Percentiles rank a stretch among this genome's conserved stretches.
Evolutionary conservation across 2,329 filamentous ascomycete species (phyloP).

Genomic region (Beauveria sp.): DNA sequence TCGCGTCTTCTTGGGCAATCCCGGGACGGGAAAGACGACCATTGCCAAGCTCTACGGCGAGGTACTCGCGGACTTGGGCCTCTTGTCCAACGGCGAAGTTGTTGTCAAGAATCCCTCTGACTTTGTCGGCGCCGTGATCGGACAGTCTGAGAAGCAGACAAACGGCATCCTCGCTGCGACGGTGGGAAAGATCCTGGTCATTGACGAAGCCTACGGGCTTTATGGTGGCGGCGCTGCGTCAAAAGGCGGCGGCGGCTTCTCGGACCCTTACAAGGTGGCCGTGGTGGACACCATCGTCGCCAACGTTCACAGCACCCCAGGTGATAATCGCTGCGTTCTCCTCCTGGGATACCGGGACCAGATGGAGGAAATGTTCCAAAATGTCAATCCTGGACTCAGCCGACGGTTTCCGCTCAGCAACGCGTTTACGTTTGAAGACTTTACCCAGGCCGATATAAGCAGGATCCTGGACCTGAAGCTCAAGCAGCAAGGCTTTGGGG

Average conservation of each 20-base stretch:
- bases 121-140: conserved; percentile 57
- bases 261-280: conserved; percentile 47
- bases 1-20: conserved; percentile 60
- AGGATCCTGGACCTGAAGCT: conserved; percentile 58
- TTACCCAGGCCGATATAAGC: conserved; percentile 47
- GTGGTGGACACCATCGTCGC: conserved; percentile 69
- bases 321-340: conserved; percentile 66
- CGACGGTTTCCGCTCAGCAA: conserved; percentile 56
- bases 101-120: conserved; percentile 66
- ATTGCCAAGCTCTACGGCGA: conserved; percentile 66
- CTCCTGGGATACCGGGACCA: conserved; percentile 62
- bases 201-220: conserved; percentile 72
- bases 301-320: conserved; percentile 60
- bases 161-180: conserved; percentile 62
- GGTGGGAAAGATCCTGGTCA: conserved; percentile 66
- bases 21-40: conserved; percentile 70
- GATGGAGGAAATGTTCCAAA: conserved; percentile 65
- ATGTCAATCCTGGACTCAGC: conserved; percentile 61
- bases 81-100: conserved; percentile 64
- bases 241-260: conserved; percentile 14
- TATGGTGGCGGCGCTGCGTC: conserved; percentile 28
- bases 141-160: conserved; percentile 62
- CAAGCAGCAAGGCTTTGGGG: conserved; percentile 43
- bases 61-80: conserved; percentile 59
- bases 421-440: conserved; percentile 65